phyloP scores from a whole-genome alignment of 805 yeast genomes.

The Starmerella apicola region DNA sequence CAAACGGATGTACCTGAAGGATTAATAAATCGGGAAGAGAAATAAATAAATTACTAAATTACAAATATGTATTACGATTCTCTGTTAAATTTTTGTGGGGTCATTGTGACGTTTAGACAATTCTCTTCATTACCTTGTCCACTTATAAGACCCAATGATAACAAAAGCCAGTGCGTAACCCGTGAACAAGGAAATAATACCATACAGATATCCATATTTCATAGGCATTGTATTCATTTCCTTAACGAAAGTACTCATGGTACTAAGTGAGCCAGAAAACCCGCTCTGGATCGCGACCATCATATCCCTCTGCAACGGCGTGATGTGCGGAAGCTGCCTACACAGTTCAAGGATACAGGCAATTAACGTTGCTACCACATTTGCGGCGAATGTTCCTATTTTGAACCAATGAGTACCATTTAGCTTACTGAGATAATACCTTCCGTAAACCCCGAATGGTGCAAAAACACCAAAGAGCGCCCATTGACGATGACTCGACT shows the following conservation, averaged over 20 bases:
- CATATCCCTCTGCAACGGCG: slow-evolving; percentile 32
- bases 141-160: slow-evolving; percentile 58
- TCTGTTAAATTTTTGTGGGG: not conserved
- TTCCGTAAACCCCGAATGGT: slow-evolving; percentile 52
- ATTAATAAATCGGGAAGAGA: no score
- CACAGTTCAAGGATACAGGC: slow-evolving; percentile 34
- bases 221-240: slow-evolving; percentile 40
- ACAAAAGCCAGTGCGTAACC: slow-evolving; percentile 42
- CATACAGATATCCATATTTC: slow-evolving; percentile 39
- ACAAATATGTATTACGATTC: no score
- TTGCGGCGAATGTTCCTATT: slow-evolving; percentile 39
- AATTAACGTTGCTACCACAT: slow-evolving; percentile 36
- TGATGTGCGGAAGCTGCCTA: slow-evolving; percentile 34
- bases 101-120: not conserved
- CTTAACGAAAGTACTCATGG: slow-evolving; percentile 65
- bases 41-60: no score
- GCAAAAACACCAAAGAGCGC: slow-evolving; percentile 54
- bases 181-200: slow-evolving; percentile 33
- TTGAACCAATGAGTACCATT: slow-evolving; percentile 42
- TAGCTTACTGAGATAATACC: slow-evolving; percentile 43
- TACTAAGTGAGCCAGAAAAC: slow-evolving; percentile 57
- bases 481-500: slow-evolving; percentile 46
- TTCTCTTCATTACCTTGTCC: slow-evolving; percentile 34
- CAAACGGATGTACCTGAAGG: no score
- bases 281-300: slow-evolving; percentile 49